These are phyloP conservation scores for Kuraishia capsulata DNA, from an alignment of 805 yeast genomes.

Conservation along the genomic window DNA sequence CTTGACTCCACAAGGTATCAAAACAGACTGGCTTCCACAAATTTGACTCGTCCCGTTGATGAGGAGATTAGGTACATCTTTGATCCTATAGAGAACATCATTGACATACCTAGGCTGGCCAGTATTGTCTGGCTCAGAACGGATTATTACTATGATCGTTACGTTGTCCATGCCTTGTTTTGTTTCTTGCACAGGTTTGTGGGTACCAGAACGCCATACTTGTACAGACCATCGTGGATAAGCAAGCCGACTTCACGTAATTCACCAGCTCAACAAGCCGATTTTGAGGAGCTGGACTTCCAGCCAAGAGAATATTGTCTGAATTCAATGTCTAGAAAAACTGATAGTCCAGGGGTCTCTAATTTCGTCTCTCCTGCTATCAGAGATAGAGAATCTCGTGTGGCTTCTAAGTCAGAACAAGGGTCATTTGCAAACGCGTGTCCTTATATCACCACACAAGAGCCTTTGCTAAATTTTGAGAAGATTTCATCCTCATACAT, in stretches of 20 bases:
- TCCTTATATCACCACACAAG: not conserved
- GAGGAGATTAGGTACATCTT: not conserved
- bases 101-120: not conserved
- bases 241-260: no score
- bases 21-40: not conserved
- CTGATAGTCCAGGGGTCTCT: no score
- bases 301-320: not conserved
- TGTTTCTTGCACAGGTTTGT: conserved; percentile 15
- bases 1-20: not conserved
- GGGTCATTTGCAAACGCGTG: not conserved
- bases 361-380: not conserved
- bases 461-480: not conserved
- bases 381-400: not conserved
- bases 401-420: no score
- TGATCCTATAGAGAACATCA: not conserved
- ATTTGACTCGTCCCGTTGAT: not conserved
- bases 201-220: conserved; percentile 6
- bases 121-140: conserved; percentile 20
- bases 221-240: conserved; percentile 3
- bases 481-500: no score
- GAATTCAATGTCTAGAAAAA: no score
- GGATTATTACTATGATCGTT: conserved; percentile 29
- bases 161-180: conserved; percentile 25
- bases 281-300: not conserved
- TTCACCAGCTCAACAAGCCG: no score